Base-by-base conservation (phyloP, 345 rosid species). In the Corchorus olitorius region DNA sequence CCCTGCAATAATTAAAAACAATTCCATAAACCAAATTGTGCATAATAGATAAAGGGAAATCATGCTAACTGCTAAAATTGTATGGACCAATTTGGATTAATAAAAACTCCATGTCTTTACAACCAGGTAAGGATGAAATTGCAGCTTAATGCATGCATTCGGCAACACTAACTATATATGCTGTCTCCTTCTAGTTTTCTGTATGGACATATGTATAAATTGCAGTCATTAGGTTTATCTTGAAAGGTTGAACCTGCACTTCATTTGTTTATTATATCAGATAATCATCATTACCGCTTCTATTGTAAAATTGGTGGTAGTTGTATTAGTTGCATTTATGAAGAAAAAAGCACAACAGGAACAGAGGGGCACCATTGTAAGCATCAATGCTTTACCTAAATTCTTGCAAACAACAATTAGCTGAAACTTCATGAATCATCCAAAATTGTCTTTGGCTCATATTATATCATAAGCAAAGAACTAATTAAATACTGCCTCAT, bases 1-100 rank as follows among this genome's bases (percentile, higher is more conserved):
- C 99, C 98, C 99, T 96, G 87, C 65, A 85, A 80, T 74, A 35
- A 27, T 27, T 1, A 72, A 71, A 79, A 78, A 45, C 16, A 8
- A 63, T 33, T 48, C 62, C 37, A 41, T 33, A 53, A 63, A 27
- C 27, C 22, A 61, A 77, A 37, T 37, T 52, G 20, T 22, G 48
- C 16, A 72, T 10, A 71, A 75, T 14, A 11, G 33, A 43, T 14
- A 17, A 64, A 60, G 62, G 33, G 62, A 48, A 68, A 50, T 37
- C 35, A 46, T 8, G 37, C 77, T 62, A 37, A 50, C 16, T 10
- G 45, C 46, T 48, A 8, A 8, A 8, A 45, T 41, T 13, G 16
- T 19, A 48, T 14, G n/a, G 17, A 8, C 14, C 53, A 55, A 52
- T 69, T 70, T 53, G 27, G 45, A 17, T 20, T 65, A 11, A 59